phyloP scores from a whole-genome alignment of 495 filamentous ascomycete genomes.

The Hamigera avellanea region DNA sequence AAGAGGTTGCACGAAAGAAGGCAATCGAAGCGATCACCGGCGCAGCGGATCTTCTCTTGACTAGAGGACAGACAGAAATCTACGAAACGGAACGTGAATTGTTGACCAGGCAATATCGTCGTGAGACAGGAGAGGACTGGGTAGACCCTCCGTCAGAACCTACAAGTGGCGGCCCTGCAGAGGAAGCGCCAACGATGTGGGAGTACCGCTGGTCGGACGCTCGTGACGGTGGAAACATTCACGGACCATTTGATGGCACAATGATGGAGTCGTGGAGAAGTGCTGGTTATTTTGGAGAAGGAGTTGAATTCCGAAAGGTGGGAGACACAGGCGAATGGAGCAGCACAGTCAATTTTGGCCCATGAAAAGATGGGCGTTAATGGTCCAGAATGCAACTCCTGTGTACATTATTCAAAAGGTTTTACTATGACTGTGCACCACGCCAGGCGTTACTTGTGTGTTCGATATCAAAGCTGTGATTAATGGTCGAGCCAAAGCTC shows the following conservation, averaged over 20 bases:
- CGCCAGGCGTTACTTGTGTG: constrained; percentile 2
- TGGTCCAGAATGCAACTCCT: neutral
- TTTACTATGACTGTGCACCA: no score
- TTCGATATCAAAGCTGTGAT: constrained; percentile 8
- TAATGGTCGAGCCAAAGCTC: constrained; percentile 12
- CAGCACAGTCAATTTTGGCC: constrained; percentile 48
- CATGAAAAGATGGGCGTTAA: constrained; percentile 9
- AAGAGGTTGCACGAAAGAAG: constrained; percentile 54
- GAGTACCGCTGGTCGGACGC: constrained; percentile 87
- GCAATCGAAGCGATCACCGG: constrained; percentile 75
- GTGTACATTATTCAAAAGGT: constrained; percentile 1
- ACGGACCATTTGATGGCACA: constrained; percentile 75
- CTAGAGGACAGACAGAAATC: constrained; percentile 69
- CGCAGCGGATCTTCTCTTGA: constrained; percentile 75
- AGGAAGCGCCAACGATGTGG: constrained; percentile 49
- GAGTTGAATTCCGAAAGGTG: constrained; percentile 69
- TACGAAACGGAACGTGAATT: constrained; percentile 85
- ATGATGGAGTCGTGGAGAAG: constrained; percentile 84
- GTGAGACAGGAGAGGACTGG: constrained; percentile 89
- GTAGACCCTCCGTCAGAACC: constrained; percentile 41
- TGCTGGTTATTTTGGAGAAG: constrained; percentile 89
- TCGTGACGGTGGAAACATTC: constrained; percentile 63
- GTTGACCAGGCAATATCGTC: constrained; percentile 67
- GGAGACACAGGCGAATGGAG: constrained; percentile 53
- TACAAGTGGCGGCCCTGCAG: constrained; percentile 11